Evolutionary conservation across 2,329 filamentous ascomycete species (phyloP), one percentile per base, ranked within the genome.

Genomic region (Pseudogymnoascus sp.): DNA sequence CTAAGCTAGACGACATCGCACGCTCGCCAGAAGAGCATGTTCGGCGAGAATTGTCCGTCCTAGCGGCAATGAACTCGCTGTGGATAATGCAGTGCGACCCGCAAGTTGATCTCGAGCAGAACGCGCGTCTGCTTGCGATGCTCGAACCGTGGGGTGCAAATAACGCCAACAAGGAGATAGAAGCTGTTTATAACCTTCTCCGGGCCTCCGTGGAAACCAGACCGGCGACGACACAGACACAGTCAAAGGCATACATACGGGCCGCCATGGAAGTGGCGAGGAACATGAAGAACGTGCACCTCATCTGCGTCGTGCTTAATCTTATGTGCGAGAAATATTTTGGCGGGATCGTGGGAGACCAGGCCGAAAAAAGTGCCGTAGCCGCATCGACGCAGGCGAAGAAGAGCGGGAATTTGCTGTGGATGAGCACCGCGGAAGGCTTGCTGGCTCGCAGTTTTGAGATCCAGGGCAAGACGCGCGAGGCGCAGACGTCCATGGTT

Each of bases 281-380:
- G 67, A 79, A 80, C 6, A 86, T 89, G 7, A 81, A 81, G 62
- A 96, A 96, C 73, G 85, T 85, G 31, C 89, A 96, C 67, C 88
- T 93, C 62, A 82, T 92, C n/a, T 88, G 88, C 59, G 89, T 97
- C 67, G 87, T 89, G 5, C 84, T 97, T 64, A 92, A 87, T 68
- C 87, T 95, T 67, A 96, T 97, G 89, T 89, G 89, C 61, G 86
- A 84, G 71, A 84, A 87, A 61, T 89, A 96, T 62, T 75, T 74
- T 62, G 64, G 64, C 5, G 69, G 69, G 59, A 68, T 72, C 4
- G 70, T 97, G 93, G 91, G 91, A 60, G 88, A 89, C 64, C 89
- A 93, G 73, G 88, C 89, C 0, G 81, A 90, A 64, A 92, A 92
- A 76, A 90, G 88, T 71, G 88, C 89, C 4, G 82, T 83, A 67